phyloP scores from a whole-genome alignment of 2,329 filamentous ascomycete species.

The Aspergillus sp. region DNA sequence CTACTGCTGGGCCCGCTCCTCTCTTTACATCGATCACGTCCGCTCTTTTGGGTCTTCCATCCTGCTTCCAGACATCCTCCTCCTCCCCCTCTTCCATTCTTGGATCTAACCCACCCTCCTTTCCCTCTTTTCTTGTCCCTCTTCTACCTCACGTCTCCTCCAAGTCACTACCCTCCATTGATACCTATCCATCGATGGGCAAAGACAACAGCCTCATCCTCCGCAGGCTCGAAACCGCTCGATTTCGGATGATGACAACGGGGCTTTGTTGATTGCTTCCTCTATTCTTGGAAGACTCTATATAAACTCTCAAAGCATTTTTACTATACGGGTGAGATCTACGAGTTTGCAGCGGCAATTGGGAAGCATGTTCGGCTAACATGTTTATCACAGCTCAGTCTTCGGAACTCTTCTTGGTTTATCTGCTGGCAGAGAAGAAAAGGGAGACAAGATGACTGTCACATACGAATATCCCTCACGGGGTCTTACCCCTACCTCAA shows the following conservation, averaged over 20 bases:
- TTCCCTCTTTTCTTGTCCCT: slow-evolving; percentile 27
- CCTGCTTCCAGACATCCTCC: slow-evolving; percentile 33
- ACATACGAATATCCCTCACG: slow-evolving; percentile 72
- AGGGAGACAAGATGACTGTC: slow-evolving; percentile 69
- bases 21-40: slow-evolving; percentile 38
- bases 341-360: not conserved
- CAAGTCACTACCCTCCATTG: slow-evolving; percentile 25
- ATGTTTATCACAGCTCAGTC: slow-evolving; percentile 13
- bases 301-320: slow-evolving; percentile 16
- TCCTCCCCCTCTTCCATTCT: slow-evolving; percentile 32
- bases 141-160: slow-evolving; percentile 21
- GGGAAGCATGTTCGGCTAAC: slow-evolving; percentile 13
- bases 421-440: slow-evolving; percentile 48
- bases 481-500: slow-evolving; percentile 55
- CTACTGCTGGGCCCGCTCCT: slow-evolving; percentile 38
- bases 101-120: slow-evolving; percentile 32
- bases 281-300: slow-evolving; percentile 19
- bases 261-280: slow-evolving; percentile 30
- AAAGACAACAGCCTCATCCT: slow-evolving; percentile 20
- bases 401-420: slow-evolving; percentile 31
- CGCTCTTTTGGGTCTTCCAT: slow-evolving; percentile 35
- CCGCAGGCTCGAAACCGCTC: slow-evolving; percentile 22
- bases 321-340: slow-evolving; percentile 18
- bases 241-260: slow-evolving; percentile 37
- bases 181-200: slow-evolving; percentile 33